Evolutionary conservation across 805 yeast genomes (phyloP).

Genomic region (Cyberlindnera samutprakarnensis): DNA sequence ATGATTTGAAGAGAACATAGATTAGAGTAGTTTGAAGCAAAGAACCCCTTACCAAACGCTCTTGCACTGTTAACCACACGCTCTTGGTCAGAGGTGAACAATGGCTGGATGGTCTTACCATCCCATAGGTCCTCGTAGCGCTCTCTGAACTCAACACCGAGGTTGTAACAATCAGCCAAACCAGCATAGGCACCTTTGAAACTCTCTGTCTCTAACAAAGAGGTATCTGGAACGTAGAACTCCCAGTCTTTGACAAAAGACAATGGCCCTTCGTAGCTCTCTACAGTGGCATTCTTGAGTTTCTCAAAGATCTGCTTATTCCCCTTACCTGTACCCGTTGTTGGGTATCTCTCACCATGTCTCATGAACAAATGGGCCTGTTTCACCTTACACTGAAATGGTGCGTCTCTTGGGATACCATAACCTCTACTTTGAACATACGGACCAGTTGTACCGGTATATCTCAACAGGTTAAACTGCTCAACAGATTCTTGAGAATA

Average conservation of each 20-base stretch:
- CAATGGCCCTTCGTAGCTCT: slow-evolving; percentile 38
- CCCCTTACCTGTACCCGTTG: slow-evolving; percentile 30
- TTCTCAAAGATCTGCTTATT: slow-evolving; percentile 19
- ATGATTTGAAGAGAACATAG: slow-evolving; percentile 27
- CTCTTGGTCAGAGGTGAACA: slow-evolving; percentile 40
- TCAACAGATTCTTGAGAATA: too few species aligned
- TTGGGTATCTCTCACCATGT: slow-evolving; percentile 76
- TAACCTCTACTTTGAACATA: too few species aligned
- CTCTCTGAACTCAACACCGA: slow-evolving; percentile 37
- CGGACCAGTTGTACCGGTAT: too few species aligned
- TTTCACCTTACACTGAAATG: slow-evolving; percentile 29
- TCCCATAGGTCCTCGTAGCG: slow-evolving; percentile 36
- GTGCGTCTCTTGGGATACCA: too few species aligned
- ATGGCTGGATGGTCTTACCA: slow-evolving; percentile 30
- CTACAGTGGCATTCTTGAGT: slow-evolving; percentile 27
- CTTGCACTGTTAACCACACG: slow-evolving; percentile 41
- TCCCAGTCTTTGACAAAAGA: slow-evolving; percentile 46
- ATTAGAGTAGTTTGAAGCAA: slow-evolving; percentile 32
- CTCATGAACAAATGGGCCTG: slow-evolving; percentile 55
- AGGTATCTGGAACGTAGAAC: slow-evolving; percentile 35
- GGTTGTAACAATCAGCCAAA: slow-evolving; percentile 32
- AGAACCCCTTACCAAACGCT: slow-evolving; percentile 41
- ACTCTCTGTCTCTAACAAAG: slow-evolving; percentile 35
- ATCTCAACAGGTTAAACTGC: too few species aligned
- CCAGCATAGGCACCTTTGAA: slow-evolving; percentile 39